Evolutionary conservation across 140 eudicot genomes (phyloP).

Genomic region (Flaveria floridana): DNA sequence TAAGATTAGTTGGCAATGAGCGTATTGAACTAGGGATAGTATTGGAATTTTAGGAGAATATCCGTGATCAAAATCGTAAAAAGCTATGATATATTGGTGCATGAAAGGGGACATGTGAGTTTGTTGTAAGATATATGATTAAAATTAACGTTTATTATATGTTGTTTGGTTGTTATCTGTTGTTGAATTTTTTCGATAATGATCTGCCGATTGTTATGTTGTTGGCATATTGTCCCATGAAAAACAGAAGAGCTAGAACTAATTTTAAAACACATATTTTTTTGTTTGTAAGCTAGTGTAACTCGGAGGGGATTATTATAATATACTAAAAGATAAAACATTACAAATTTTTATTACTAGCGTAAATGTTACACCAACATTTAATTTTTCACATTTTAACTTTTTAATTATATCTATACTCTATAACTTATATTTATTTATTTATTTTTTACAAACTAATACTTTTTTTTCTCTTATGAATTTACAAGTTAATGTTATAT

Average conservation of each 20-base stretch:
- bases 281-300: no score
- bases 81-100: constrained; percentile 12
- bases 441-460: no score
- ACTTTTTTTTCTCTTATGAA: no score
- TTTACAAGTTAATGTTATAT: no score
- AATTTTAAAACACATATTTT: no score
- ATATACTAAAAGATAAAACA: no score
- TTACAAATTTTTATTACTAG: no score
- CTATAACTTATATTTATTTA: no score
- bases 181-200: neutral
- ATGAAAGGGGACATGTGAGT: constrained; percentile 3
- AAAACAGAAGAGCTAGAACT: neutral
- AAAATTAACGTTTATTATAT: neutral
- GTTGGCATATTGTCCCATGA: constrained; percentile 3
- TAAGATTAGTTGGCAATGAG: neutral
- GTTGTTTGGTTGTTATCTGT: neutral
- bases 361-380: no score
- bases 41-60: constrained; percentile 30
- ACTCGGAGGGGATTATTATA: no score
- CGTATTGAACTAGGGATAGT: constrained; percentile 20
- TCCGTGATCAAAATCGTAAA: constrained; percentile 17
- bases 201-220: neutral
- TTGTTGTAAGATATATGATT: neutral
- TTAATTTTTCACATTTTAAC: no score
- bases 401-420: no score